Evolutionary conservation across 352 stramenopile species (phyloP).

Genomic region (Nothophytophthora sp.): DNA sequence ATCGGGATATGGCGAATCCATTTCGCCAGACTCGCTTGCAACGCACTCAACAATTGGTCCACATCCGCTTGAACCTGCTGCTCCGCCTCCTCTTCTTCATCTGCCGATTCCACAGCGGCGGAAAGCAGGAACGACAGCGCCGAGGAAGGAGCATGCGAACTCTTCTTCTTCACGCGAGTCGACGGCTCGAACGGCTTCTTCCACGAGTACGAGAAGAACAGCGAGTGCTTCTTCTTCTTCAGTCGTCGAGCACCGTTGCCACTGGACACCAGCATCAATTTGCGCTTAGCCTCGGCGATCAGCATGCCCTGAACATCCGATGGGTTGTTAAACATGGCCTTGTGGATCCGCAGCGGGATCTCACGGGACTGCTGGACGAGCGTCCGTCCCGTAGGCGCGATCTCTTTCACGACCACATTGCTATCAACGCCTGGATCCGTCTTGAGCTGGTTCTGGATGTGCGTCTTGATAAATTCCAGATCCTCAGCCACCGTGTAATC

Average conservation of each 20-base stretch:
- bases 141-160: constrained; percentile 50
- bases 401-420: constrained; percentile 27
- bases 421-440: constrained; percentile 28
- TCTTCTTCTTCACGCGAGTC: constrained; percentile 77
- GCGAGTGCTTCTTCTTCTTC: constrained; percentile 87
- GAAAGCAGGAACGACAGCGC: constrained; percentile 83
- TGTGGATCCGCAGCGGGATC: constrained; percentile 83
- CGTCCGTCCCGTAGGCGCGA: constrained; percentile 32
- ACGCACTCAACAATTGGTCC: constrained; percentile 42
- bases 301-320: constrained; percentile 74
- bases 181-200: constrained; percentile 74
- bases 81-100: constrained; percentile 73
- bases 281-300: constrained; percentile 81
- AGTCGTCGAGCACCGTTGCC: constrained; percentile 67
- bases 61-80: constrained; percentile 72
- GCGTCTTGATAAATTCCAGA: constrained; percentile 64
- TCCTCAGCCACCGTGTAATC: constrained; percentile 61
- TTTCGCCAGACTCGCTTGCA: constrained; percentile 48
- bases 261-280: constrained; percentile 71
- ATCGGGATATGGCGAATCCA: constrained; percentile 66
- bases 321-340: constrained; percentile 84
- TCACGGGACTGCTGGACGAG: constrained; percentile 39
- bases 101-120: constrained; percentile 62
- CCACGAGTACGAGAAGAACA: constrained; percentile 82
- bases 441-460: constrained; percentile 57